These are phyloP conservation scores for Teratosphaeria pseudoeucalypti DNA, from an alignment of 2,329 filamentous ascomycete genomes.

Conservation along the genomic window DNA sequence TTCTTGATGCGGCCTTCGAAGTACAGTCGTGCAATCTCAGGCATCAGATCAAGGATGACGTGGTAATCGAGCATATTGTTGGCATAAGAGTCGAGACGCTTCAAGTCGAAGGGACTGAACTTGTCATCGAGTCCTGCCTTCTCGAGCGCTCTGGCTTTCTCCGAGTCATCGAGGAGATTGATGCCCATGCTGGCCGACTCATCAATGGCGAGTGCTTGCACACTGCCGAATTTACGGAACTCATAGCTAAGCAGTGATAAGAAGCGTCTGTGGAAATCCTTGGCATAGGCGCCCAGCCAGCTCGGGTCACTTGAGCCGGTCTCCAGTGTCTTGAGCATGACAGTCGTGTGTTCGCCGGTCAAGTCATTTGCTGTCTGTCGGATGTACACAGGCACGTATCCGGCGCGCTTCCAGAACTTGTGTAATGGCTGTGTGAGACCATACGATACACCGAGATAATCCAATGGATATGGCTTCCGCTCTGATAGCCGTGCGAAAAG, in stretches of 20 bases:
- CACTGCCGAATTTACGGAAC: constrained; percentile 71
- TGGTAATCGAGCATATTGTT: constrained; percentile 98
- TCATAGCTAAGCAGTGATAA: constrained; percentile 81
- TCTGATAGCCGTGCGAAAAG: constrained; percentile 83
- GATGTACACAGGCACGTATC: constrained; percentile 83
- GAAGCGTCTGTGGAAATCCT: constrained; percentile 93
- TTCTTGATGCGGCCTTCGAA: constrained; percentile 62
- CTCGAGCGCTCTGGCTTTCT: constrained; percentile 47
- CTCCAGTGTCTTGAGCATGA: constrained; percentile 79
- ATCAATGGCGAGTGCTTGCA: constrained; percentile 75
- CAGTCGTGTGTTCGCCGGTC: constrained; percentile 93
- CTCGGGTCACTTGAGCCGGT: constrained; percentile 54
- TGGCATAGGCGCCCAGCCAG: constrained; percentile 84
- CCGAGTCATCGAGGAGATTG: constrained; percentile 45
- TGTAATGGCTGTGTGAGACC: constrained; percentile 79
- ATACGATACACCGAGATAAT: constrained; percentile 93
- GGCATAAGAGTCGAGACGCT: constrained; percentile 87
- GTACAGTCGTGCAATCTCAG: constrained; percentile 69
- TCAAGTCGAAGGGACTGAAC: constrained; percentile 86
- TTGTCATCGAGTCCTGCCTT: constrained; percentile 67
- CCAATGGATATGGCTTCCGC: constrained; percentile 65
- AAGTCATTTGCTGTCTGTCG: constrained; percentile 92
- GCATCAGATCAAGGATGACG: constrained; percentile 87
- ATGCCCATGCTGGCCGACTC: constrained; percentile 70
- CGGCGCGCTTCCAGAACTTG: constrained; percentile 90